Evolutionary conservation across 768 basidiomycete species (phyloP), one percentile per base, ranked within the genome.

Genomic region (Cystofilobasidium ferigula): DNA sequence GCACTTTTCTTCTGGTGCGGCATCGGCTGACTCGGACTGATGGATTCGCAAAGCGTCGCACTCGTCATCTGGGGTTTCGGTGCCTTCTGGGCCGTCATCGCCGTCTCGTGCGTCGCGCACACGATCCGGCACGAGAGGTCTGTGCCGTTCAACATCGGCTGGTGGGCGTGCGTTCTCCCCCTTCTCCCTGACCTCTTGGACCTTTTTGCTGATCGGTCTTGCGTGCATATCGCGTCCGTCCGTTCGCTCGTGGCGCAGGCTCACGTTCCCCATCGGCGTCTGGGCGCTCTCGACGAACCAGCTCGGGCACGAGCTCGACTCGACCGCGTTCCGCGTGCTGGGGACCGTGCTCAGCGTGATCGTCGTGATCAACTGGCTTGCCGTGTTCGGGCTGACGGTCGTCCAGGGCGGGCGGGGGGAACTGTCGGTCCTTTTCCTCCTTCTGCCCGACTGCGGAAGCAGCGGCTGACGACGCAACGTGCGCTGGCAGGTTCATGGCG

Each of bases 251-350:
- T n/a, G 8, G 30, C 20, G 20, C 32, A 45, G 48, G 28, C 69
- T 74, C 57, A 76, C 75, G 14, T 76, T 76, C 69, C 75, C 75
- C 3, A 69, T 76, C 36, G 75, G 75, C 2, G 70, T 72, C 6
- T 72, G 72, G 22, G 69, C 71, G 1, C 71, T 71, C 10, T 71
- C 73, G 1, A 72, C 74, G 5, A 71, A 69, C 4, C 64, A 66
- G 30, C 69, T 76, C 20, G 74, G 72, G 8, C 64, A 22, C 6
- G 73, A 75, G 59, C 69, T 76, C 34, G 69, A 73, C 35, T 75
- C 74, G 6, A 30, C 28, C 8, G 71, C 72, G 0, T 75, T 76
- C 68, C 68, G 64, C 22, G 68, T 76, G 12, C 69, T 75, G 14
- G 75, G 72, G 0, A 73, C 72, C 7, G 64, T 74, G 30, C 42